These are phyloP conservation scores for Camellia oleifera DNA, from an alignment of 179 eudicot genomes.

Conservation along the genomic window DNA sequence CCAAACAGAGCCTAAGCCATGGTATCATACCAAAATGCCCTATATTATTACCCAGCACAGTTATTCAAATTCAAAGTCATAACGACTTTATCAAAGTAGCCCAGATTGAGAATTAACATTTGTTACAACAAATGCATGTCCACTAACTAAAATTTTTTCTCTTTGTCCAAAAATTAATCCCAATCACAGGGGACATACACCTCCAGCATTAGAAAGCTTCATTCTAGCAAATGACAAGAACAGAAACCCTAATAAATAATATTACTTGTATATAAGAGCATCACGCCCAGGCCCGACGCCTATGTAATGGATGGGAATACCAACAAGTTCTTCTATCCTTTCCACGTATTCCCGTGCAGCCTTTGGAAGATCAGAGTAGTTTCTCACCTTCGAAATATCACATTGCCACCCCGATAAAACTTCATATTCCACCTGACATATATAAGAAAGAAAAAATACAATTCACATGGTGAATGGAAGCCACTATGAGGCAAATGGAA, in stretches of 20 bases:
- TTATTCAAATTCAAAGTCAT: background rate
- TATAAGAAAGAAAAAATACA: background rate
- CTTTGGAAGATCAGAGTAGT: conserved; percentile 72
- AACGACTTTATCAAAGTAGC: background rate
- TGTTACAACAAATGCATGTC: conserved; percentile 5
- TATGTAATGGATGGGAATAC: conserved; percentile 81
- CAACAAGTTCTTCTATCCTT: conserved; percentile 87
- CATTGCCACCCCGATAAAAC: conserved; percentile 83
- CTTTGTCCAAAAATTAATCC: background rate
- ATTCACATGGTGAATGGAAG: background rate
- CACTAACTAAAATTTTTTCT: too few species aligned
- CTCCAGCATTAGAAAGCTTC: background rate
- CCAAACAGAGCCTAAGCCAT: background rate
- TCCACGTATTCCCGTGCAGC: conserved; percentile 74
- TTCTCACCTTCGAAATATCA: conserved; percentile 78
- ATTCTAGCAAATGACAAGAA: background rate
- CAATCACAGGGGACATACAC: background rate
- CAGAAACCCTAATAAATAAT: background rate
- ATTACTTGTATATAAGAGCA: conserved; percentile 81
- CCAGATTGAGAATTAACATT: background rate
- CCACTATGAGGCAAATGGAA: background rate
- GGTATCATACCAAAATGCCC: background rate
- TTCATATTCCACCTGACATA: conserved; percentile 80
- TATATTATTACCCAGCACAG: background rate
- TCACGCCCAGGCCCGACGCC: conserved; percentile 96